Evolutionary conservation across 2,329 filamentous ascomycete species (phyloP).

Genomic region (Mycogone perniciosa): DNA sequence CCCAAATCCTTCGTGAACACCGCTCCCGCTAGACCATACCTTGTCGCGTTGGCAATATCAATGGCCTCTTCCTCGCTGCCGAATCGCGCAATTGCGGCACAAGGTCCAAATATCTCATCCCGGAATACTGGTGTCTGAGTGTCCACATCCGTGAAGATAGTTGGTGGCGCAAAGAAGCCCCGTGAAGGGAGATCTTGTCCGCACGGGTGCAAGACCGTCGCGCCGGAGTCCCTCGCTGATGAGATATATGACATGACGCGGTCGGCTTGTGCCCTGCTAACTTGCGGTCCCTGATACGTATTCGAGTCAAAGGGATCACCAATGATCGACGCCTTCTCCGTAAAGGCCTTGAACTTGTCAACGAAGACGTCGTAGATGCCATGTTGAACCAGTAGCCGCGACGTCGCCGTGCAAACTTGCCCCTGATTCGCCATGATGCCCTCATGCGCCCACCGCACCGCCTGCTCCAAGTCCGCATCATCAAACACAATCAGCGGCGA

Average conservation of each 20-base stretch:
- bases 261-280: slow-evolving; percentile 59
- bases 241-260: slow-evolving; percentile 60
- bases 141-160: slow-evolving; percentile 23
- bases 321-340: slow-evolving; percentile 49
- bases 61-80: slow-evolving; percentile 24
- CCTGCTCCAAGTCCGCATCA: slow-evolving; percentile 56
- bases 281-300: slow-evolving; percentile 63
- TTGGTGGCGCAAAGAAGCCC: slow-evolving; percentile 25
- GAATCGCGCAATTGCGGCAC: slow-evolving; percentile 22
- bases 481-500: slow-evolving; percentile 53
- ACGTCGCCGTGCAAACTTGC: slow-evolving; percentile 55
- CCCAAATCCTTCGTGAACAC: slow-evolving; percentile 49
- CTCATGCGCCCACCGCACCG: slow-evolving; percentile 44
- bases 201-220: slow-evolving; percentile 36
- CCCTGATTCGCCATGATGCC: slow-evolving; percentile 51
- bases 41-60: slow-evolving; percentile 32
- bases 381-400: slow-evolving; percentile 53
- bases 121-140: slow-evolving; percentile 19
- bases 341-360: slow-evolving; percentile 51
- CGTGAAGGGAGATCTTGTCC: slow-evolving; percentile 11
- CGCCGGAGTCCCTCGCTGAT: slow-evolving; percentile 55
- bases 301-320: slow-evolving; percentile 58
- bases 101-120: slow-evolving; percentile 29
- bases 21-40: slow-evolving; percentile 48
- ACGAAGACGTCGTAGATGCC: slow-evolving; percentile 54